A percentile compares a stretch with the other conserved stretches of the same genome.
Conservation (phyloP, 2,329 filamentous ascomycete genomes). For the Hypoxylon sp. region DNA sequence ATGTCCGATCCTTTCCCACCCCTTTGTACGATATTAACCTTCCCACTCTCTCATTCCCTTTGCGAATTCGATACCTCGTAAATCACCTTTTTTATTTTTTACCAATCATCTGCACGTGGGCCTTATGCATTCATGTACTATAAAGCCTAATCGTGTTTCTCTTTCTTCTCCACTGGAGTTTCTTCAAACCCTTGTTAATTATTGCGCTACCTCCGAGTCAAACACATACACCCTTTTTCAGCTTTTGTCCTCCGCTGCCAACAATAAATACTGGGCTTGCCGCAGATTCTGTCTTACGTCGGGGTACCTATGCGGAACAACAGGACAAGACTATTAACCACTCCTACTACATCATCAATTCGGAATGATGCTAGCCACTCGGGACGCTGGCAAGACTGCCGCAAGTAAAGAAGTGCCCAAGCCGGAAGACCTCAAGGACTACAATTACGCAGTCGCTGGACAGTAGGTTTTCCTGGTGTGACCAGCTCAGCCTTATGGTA, state of each 20-base stretch:
- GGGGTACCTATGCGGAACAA: constrained; percentile 23
- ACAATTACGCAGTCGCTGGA: constrained; percentile 82
- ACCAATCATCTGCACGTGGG: constrained; percentile 12
- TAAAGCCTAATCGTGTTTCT: constrained; percentile 10
- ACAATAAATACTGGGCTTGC: constrained; percentile 17
- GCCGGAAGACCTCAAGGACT: constrained; percentile 72
- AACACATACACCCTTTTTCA: constrained; percentile 19
- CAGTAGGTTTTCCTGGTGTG: constrained; percentile 70
- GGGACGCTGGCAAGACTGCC: constrained; percentile 44
- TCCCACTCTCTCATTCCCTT: constrained; percentile 29
- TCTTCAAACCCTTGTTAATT: constrained; percentile 13
- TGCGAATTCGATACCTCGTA: constrained; percentile 17
- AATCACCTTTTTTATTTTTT: constrained; percentile 8
- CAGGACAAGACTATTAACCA: constrained; percentile 23
- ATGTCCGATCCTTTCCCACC: constrained; percentile 29
- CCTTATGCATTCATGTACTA: constrained; percentile 23
- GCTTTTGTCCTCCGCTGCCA: constrained; percentile 15
- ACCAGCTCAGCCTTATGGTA: constrained; percentile 1
- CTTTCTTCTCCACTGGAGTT: constrained; percentile 3
- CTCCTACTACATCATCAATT: constrained; percentile 5
- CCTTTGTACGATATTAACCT: constrained; percentile 39
- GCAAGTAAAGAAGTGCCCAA: constrained; percentile 61
- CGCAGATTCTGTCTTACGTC: constrained; percentile 3
- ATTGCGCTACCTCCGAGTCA: constrained; percentile 1
- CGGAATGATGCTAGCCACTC: constrained; percentile 40